Evolutionary conservation across 345 rosid genomes (phyloP), one percentile per base, ranked within the genome.

Genomic region (Pseudoturritis turrita): DNA sequence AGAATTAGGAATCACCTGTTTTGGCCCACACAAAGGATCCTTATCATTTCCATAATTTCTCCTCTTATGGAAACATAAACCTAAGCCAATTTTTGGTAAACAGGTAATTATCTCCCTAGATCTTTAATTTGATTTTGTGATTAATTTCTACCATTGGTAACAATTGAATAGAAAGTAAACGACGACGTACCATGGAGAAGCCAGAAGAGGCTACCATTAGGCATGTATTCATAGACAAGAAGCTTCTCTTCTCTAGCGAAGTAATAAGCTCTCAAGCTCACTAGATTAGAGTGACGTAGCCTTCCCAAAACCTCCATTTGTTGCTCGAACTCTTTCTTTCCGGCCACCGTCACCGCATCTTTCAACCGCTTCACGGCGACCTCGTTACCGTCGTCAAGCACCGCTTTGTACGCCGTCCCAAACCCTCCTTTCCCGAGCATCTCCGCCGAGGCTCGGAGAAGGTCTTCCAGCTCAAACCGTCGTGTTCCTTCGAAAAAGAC

Each of bases 351-450:
- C 21, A 74, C 72, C 0, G 89, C 96, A 11, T 93, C 98, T 76
- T 89, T 93, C 45, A 93, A 62, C 59, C 97, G 45, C 79, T 93
- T 93, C 83, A 93, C 97, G 0, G 96, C 97, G 63, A 93, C 88
- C 77, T 88, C 96, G 23, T 68, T 82, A 17, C 97, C 96, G 37
- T 90, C 97, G 9, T 90, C 97, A 31, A 90, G 86, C 35, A 90
- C 92, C 18, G 96, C 98, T 60, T 93, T 93, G 74, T 93, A 93
- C 33, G 98, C 92, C 40, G 97, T 93, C 22, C 97, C 98, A 10
- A 90, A 87, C 62, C 91, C 94, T 2, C 97, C 97, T 79, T 93
- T 93, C 22, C 98, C 98, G 28, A 93, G 76, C 97, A 93, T 89
- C 86, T 93, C 98, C 5, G 98, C 98, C 19, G 98, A 93, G 3